phyloP scores from a whole-genome alignment of 148 eudicot species.

The Vaccinium vitisidaea region DNA sequence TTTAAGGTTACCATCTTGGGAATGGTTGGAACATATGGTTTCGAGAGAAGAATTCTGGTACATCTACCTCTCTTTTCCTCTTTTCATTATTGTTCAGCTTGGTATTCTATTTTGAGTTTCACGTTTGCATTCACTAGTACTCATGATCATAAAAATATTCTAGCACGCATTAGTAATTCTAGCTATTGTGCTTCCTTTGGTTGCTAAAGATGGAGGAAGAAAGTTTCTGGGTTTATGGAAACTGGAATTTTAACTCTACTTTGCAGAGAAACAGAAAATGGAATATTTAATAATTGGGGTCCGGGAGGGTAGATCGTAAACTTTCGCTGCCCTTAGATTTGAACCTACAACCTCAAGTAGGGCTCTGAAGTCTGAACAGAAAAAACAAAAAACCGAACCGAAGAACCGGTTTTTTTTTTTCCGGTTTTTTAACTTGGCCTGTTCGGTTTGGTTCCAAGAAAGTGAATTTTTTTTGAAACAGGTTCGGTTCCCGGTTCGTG shows the following conservation, averaged over 20 bases:
- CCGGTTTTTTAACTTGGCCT: too few relatives aligned
- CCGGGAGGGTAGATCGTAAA: neutral
- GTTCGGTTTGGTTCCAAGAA: too few relatives aligned
- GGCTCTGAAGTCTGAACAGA: too few relatives aligned
- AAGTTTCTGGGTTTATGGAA: neutral
- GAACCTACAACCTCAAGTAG: neutral
- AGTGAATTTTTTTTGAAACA: too few relatives aligned
- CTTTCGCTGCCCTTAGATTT: neutral
- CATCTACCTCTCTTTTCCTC: slow-evolving; percentile 14
- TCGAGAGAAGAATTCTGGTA: slow-evolving; percentile 91
- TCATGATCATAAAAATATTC: neutral
- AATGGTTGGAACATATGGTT: slow-evolving; percentile 93
- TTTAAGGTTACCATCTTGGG: slow-evolving; percentile 86
- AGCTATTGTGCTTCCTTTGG: neutral
- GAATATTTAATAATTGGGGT: neutral
- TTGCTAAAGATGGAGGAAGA: neutral
- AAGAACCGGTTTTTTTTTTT: too few relatives aligned
- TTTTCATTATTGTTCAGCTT: slow-evolving; percentile 4
- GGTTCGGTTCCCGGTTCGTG: too few relatives aligned
- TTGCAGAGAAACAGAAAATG: neutral
- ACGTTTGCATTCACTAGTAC: neutral
- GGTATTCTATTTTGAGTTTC: neutral
- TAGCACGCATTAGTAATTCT: neutral
- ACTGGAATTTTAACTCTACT: neutral
- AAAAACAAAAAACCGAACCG: too few relatives aligned